Base-by-base conservation (phyloP, 805 yeast species). In the Yarrowia sp. region DNA sequence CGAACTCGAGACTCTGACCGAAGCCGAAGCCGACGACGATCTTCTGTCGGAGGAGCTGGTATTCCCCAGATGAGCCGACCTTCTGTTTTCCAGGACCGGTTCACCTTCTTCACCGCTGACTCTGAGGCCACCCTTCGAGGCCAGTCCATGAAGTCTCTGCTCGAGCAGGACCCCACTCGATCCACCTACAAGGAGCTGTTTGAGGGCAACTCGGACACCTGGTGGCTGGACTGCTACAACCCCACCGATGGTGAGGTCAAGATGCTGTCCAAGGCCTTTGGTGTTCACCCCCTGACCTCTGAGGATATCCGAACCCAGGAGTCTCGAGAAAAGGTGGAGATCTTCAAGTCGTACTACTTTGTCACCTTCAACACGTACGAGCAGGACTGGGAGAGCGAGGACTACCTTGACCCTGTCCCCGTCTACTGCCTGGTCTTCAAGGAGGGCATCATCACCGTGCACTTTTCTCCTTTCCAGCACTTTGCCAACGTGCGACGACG, bases 351-450 rank as follows among this genome's bases (percentile, higher is more conserved):
- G 69, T 93, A 93, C 77, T 93, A 95, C 76, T 92, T 95, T 79
- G 96, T 95, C 44, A 90, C 96, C 82, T 95, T 95, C 84, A 97
- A 95, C 76, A 90, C 98, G 3, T 95, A 95, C 77, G 98, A 92
- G 73, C 86, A 88, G 28, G 97, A 93, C 70, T 76, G 80, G 61
- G 95, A 86, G 74, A 83, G 89, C 64, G 96, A 88, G 71, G 96
- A 90, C 68, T 92, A 89, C 74, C 74, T 84, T 72, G 86, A 84
- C 70, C 86, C 87, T 8, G 79, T 85, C 69, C 80, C 81, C 68
- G 81, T 84, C 66, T 85, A 85, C 75, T 79, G 85, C 69, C 83
- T 85, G 43, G 88, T 85, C 1, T 85, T 85, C 76, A 75, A 81
- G 41, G 84, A 82, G 18, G 89, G 89, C 10, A 79, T 86, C 15